phyloP scores from a whole-genome alignment of 1,284 basidiomycete genomes.

The Inonotus hispidus region DNA sequence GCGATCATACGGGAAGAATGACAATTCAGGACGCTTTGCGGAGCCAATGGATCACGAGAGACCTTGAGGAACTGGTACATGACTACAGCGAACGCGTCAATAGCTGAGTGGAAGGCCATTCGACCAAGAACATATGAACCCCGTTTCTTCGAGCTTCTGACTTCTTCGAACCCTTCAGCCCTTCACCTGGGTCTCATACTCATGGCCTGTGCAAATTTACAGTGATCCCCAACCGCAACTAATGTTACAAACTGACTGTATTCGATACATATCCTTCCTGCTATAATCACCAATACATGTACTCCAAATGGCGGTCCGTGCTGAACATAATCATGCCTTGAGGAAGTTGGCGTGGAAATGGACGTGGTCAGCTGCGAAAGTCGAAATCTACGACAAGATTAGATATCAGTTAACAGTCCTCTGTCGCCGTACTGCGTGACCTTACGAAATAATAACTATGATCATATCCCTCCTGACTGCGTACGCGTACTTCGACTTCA shows the following conservation, averaged over 20 bases:
- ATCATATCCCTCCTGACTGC: slow-evolving; percentile 87
- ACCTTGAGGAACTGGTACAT: slow-evolving; percentile 51
- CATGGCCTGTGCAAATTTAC: background rate
- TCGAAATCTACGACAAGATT: slow-evolving; percentile 47
- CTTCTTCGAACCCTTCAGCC: background rate
- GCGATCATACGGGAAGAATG: slow-evolving; percentile 49
- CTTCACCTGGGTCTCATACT: background rate
- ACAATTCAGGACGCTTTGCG: slow-evolving; percentile 56
- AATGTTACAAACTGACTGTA: background rate
- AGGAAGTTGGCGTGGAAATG: slow-evolving; percentile 69
- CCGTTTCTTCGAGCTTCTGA: background rate
- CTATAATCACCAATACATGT: slow-evolving; percentile 5
- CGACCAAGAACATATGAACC: background rate
- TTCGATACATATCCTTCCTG: slow-evolving; percentile 16
- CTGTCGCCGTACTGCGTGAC: slow-evolving; percentile 19
- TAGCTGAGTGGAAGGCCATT: background rate
- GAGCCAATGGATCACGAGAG: slow-evolving; percentile 57
- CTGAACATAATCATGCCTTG: slow-evolving; percentile 45
- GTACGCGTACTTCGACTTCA: slow-evolving; percentile 73
- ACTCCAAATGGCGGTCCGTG: background rate
- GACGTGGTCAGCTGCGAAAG: slow-evolving; percentile 50
- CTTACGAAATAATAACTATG: slow-evolving; percentile 91
- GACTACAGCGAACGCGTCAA: slow-evolving; percentile 54
- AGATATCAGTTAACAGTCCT: background rate
- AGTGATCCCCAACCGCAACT: background rate